phyloP scores from a whole-genome alignment of 2,329 filamentous ascomycete species.

The Ophiostoma triangulosporum region DNA sequence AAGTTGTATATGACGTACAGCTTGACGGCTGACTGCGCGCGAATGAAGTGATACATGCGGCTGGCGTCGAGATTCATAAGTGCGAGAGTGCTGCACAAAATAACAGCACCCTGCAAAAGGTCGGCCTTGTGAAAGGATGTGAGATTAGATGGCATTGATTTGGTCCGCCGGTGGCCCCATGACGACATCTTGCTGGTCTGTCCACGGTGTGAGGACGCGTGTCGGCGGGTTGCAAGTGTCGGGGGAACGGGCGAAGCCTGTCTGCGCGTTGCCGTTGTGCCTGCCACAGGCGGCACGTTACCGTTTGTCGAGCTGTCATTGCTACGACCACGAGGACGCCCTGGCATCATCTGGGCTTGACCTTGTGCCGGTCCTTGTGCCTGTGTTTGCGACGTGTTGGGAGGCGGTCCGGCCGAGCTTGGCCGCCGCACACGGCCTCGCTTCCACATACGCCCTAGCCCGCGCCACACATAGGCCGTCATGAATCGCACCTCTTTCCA shows the following conservation, averaged over 20 bases:
- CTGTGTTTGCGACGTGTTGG: neutral
- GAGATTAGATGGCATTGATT: slow-evolving; percentile 73
- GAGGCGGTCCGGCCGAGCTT: slow-evolving; percentile 20
- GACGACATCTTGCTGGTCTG: neutral
- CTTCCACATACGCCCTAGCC: slow-evolving; percentile 65
- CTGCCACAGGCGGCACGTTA: neutral
- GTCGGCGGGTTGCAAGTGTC: neutral
- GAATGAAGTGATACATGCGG: slow-evolving; percentile 95
- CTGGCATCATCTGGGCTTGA: neutral
- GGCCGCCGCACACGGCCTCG: slow-evolving; percentile 31
- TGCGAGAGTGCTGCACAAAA: slow-evolving; percentile 71
- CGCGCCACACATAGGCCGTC: slow-evolving; percentile 63
- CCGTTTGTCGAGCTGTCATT: slow-evolving; percentile 3
- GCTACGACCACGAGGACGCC: slow-evolving; percentile 2
- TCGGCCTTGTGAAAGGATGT: slow-evolving; percentile 90
- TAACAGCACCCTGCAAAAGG: slow-evolving; percentile 77
- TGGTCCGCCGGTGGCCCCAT: slow-evolving; percentile 46
- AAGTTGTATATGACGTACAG: slow-evolving; percentile 98
- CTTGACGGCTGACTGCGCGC: slow-evolving; percentile 92
- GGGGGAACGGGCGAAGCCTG: neutral
- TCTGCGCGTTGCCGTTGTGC: neutral
- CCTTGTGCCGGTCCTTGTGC: neutral
- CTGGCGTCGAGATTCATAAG: slow-evolving; percentile 90
- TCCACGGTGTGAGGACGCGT: neutral
- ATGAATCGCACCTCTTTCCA: slow-evolving; percentile 60